A percentile compares a stretch with the other conserved stretches of the same genome.
Conservation (phyloP, 768 basidiomycete species). For the Fomitopsis serialis region DNA sequence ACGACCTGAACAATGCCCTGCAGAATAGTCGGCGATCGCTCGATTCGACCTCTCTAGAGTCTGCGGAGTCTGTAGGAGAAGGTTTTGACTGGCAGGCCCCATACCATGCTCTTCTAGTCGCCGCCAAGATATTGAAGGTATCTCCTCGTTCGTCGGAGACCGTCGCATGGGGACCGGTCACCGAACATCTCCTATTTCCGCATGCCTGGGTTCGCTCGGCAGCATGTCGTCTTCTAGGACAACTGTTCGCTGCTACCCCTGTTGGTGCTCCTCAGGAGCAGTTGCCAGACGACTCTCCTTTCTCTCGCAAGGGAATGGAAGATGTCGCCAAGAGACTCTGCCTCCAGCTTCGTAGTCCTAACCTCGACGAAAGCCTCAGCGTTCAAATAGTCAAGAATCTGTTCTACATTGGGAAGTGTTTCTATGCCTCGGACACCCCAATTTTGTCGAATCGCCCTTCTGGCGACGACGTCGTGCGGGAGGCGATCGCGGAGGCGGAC, state of each 20-base stretch:
- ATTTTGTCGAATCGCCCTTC: conserved; percentile 9
- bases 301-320: conserved; percentile 53
- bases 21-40: conserved; percentile 23
- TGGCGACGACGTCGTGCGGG: conserved; percentile 19
- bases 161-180: conserved; percentile 60
- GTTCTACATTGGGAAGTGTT: conserved; percentile 88
- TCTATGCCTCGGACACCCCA: conserved; percentile 38
- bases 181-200: conserved; percentile 73
- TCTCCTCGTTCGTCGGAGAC: conserved; percentile 46
- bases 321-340: conserved; percentile 71
- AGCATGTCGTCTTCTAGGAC: conserved; percentile 69
- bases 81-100: conserved; percentile 73
- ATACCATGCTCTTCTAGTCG: conserved; percentile 69
- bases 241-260: conserved; percentile 54
- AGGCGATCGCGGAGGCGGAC: conserved; percentile 18
- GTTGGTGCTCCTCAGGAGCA: conserved; percentile 31
- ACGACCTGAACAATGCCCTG: conserved; percentile 50
- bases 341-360: conserved; percentile 75
- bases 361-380: conserved; percentile 66
- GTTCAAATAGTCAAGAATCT: conserved; percentile 90
- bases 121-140: conserved; percentile 57
- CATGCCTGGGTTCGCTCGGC: conserved; percentile 93
- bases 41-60: conserved; percentile 14
- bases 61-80: conserved; percentile 38
- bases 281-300: conserved; percentile 32